Conservation (phyloP, 176 grass and related monocot species). For the Eleusine coracana region DNA sequence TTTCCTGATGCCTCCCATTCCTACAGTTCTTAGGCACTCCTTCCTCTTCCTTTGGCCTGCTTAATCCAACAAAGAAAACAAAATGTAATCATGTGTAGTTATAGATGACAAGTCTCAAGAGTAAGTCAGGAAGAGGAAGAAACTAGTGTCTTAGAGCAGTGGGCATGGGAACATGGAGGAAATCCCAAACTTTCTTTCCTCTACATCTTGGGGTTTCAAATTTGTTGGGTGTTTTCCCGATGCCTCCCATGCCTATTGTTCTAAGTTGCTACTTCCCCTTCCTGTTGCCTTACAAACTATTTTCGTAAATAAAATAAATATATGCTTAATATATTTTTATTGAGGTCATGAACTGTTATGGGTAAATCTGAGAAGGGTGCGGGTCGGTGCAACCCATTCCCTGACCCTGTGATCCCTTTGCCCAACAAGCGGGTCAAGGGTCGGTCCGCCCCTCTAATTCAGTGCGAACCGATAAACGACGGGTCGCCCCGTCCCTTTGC, state of each 20-base stretch:
- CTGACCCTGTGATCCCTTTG: no score
- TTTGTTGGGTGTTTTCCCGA: conserved; percentile 17
- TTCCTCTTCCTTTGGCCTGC: conserved; percentile 26
- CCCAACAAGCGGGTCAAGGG: no score
- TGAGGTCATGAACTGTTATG: neutral
- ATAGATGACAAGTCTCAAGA: neutral
- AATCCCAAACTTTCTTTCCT: conserved; percentile 22
- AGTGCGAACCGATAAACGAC: no score
- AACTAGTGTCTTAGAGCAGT: conserved; percentile 28
- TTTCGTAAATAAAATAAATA: neutral
- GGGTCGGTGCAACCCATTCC: no score
- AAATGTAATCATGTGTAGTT: neutral
- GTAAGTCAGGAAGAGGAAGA: conserved; percentile 32
- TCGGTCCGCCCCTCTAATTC: no score
- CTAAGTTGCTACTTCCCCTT: conserved; percentile 30
- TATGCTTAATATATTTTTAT: neutral
- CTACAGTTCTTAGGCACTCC: conserved; percentile 11
- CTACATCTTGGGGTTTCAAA: neutral
- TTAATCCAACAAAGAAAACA: neutral
- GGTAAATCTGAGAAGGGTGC: no score
- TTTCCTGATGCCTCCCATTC: conserved; percentile 45
- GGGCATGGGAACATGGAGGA: conserved; percentile 44
- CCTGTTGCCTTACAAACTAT: neutral
- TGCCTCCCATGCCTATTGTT: conserved; percentile 32
- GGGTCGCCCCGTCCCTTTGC: no score